Evolutionary conservation across 495 filamentous ascomycete species (phyloP), one percentile per base, ranked within the genome.

Genomic region (Cercophora scortea): DNA sequence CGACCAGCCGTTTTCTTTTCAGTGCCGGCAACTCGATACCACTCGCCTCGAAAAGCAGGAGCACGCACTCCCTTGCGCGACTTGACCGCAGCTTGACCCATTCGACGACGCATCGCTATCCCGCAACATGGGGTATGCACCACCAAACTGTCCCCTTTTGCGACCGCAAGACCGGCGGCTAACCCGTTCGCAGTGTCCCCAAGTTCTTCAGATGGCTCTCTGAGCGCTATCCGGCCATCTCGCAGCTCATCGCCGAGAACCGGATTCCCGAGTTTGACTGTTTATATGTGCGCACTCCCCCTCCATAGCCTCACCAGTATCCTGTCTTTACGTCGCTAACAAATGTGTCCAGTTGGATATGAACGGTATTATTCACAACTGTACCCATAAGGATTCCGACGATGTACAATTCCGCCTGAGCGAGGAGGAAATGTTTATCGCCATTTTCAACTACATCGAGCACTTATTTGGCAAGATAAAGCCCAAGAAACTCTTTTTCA

Each of bases 351-450:
- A 75, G 82, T 79, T 96, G 59, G 93, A 98, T 61, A 96, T 97
- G 94, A 97, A 99, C 68, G 94, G 93, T 54, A 99, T 99, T 66
- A 97, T 99, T 60, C 94, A 99, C 67, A 99, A 99, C 66, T 99
- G 94, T 66, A 97, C 94, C 50, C 94, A 99, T 73, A 96, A 88
- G 51, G 93, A 99, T 62, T 85, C 87, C 9, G 89, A 88, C 49
- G 90, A 90, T 54, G 82, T 91, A 3, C 91, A 87, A 0, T 92
- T 91, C 63, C 90, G 92, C 46, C 86, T 99, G 77, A 89, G 85
- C 44, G 94, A 99, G 65, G 94, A 97, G 65, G 86, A 95, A 68
- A 96, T 96, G 91, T 97, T 97, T 68, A 96, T 97, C 55, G 87
- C 88, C 18, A 99, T 99, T 54, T 99, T 99, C 80, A 97, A 97